Evolutionary conservation across 257 asterid species (phyloP).

Genomic region (Leonotis leonurus): DNA sequence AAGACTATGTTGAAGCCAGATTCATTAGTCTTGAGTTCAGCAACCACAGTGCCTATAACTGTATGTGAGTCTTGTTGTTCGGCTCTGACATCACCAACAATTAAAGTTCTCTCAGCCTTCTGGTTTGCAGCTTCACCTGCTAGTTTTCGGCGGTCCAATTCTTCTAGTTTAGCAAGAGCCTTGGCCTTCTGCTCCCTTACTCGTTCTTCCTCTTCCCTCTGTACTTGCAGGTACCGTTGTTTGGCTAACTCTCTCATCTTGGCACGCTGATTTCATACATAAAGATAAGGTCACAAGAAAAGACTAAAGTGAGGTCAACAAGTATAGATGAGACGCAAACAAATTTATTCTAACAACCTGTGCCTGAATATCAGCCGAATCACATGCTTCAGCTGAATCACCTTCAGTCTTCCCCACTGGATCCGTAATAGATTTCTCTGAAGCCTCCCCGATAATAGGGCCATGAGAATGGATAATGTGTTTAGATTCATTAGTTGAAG

Average conservation of each 20-base stretch:
- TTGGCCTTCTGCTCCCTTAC: slow-evolving; percentile 82
- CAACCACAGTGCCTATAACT: slow-evolving; percentile 26
- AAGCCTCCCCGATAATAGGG: slow-evolving; percentile 32
- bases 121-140: slow-evolving; percentile 40
- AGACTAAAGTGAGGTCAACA: neutral
- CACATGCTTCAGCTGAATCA: slow-evolving; percentile 42
- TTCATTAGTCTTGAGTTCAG: slow-evolving; percentile 29
- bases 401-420: slow-evolving; percentile 33
- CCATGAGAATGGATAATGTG: slow-evolving; percentile 24
- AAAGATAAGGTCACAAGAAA: slow-evolving; percentile 17
- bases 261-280: slow-evolving; percentile 47
- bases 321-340: neutral
- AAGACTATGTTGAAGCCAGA: slow-evolving; percentile 21
- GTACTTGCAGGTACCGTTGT: slow-evolving; percentile 72
- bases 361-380: slow-evolving; percentile 62
- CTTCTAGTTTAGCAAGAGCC: slow-evolving; percentile 90
- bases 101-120: slow-evolving; percentile 31
- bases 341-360: slow-evolving; percentile 35
- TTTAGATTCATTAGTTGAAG: slow-evolving; percentile 27
- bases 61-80: slow-evolving; percentile 29
- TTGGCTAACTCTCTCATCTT: slow-evolving; percentile 68
- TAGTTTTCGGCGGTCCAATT: slow-evolving; percentile 69
- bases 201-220: slow-evolving; percentile 93
- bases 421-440: slow-evolving; percentile 25
- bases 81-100: slow-evolving; percentile 12